Conservation (phyloP, 257 asterid species). For the Rehmannia glutinosa region DNA sequence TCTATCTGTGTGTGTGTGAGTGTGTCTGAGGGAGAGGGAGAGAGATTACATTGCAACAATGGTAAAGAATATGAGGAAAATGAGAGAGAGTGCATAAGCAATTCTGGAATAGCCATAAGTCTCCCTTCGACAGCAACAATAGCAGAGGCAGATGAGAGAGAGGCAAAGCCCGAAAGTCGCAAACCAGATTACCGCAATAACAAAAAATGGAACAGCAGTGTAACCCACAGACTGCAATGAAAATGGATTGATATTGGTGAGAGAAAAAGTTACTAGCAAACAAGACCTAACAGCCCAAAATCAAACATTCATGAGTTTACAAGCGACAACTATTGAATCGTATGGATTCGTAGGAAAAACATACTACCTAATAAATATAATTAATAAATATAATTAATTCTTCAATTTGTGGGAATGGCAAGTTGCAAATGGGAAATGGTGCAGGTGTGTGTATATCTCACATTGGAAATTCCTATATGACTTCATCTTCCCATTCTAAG, state of each 20-base stretch:
- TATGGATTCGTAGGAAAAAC: no score
- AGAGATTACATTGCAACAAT: constrained; percentile 48
- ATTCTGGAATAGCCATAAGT: constrained; percentile 60
- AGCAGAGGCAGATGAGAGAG: constrained; percentile 42
- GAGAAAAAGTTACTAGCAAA: background rate
- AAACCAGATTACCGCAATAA: constrained; percentile 62
- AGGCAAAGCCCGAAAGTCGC: constrained; percentile 49
- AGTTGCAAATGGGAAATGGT: no score
- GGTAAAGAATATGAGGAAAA: constrained; percentile 58
- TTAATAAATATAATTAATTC: no score
- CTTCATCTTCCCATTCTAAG: no score
- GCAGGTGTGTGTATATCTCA: no score
- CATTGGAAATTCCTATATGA: no score
- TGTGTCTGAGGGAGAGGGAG: constrained; percentile 20
- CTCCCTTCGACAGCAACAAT: constrained; percentile 48
- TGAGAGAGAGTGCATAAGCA: constrained; percentile 70
- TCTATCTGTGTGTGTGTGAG: background rate
- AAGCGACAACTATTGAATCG: no score
- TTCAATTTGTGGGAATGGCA: no score
- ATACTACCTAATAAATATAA: no score
- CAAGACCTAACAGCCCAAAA: background rate
- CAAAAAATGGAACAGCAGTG: constrained; percentile 63
- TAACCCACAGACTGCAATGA: constrained; percentile 67
- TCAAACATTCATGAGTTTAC: background rate
- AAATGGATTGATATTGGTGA: no score